phyloP scores from a whole-genome alignment of 2,329 filamentous ascomycete species.

The Aureobasidium namibiae region DNA sequence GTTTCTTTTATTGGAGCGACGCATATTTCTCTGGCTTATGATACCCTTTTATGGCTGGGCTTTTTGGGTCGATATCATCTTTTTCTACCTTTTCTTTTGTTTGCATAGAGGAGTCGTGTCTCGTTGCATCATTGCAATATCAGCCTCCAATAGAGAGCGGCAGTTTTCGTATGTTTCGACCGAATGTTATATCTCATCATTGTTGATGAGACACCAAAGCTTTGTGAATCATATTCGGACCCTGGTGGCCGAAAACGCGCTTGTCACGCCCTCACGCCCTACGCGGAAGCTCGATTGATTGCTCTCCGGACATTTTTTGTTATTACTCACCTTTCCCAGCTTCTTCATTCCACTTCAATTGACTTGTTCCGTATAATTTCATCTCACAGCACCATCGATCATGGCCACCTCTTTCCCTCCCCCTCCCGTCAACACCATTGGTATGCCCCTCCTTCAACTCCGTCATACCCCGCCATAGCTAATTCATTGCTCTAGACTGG shows the following conservation, averaged over 20 bases:
- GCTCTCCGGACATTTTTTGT: neutral
- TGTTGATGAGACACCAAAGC: neutral
- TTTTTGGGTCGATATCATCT: neutral
- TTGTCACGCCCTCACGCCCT: neutral
- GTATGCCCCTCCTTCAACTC: constrained; percentile 28
- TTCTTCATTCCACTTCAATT: neutral
- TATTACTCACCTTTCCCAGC: neutral
- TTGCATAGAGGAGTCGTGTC: neutral
- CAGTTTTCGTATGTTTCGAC: neutral
- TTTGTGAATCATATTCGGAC: neutral
- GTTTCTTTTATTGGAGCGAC: neutral
- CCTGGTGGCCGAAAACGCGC: neutral
- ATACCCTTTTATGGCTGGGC: constrained; percentile 5
- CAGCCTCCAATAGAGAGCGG: neutral
- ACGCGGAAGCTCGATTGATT: neutral
- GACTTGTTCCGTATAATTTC: neutral
- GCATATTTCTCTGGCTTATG: constrained; percentile 7
- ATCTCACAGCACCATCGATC: neutral
- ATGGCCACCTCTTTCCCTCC: constrained; percentile 56
- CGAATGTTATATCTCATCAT: neutral
- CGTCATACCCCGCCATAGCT: neutral
- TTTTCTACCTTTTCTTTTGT: neutral
- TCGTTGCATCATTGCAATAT: neutral
- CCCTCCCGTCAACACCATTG: constrained; percentile 67
- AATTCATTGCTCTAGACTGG: constrained; percentile 57